Conservation (phyloP, 352 stramenopile species). For the Globisporangium uncinulatum region DNA sequence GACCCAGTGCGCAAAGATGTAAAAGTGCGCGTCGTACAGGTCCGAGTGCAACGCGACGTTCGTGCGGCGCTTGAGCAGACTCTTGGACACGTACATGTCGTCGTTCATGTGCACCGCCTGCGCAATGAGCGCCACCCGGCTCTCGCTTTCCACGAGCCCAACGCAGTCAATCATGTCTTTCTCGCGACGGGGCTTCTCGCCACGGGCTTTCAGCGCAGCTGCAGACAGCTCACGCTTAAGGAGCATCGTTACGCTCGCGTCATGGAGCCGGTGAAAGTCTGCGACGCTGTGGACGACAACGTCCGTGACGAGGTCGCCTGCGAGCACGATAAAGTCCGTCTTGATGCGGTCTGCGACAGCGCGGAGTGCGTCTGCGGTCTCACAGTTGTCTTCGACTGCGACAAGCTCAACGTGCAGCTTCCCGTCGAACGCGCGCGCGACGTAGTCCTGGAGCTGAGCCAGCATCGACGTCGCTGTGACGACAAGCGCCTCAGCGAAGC, state of each 20-base stretch:
- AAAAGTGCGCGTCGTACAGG: slow-evolving; percentile 78
- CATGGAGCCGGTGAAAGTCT: slow-evolving; percentile 78
- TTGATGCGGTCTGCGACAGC: slow-evolving; percentile 73
- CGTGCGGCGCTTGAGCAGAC: slow-evolving; percentile 62
- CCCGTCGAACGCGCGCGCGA: slow-evolving; percentile 71
- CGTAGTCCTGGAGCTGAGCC: slow-evolving; percentile 67
- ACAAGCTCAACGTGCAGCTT: slow-evolving; percentile 76
- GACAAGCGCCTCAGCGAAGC: slow-evolving; percentile 73
- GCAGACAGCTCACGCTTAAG: slow-evolving; percentile 44
- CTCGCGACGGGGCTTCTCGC: slow-evolving; percentile 66
- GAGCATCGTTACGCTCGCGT: slow-evolving; percentile 82
- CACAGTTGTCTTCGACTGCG: slow-evolving; percentile 63
- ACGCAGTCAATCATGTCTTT: slow-evolving; percentile 85
- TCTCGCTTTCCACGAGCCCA: slow-evolving; percentile 55
- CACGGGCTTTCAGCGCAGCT: slow-evolving; percentile 33
- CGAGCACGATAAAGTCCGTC: slow-evolving; percentile 77
- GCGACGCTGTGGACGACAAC: slow-evolving; percentile 76
- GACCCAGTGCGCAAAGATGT: slow-evolving; percentile 85
- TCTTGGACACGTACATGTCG: slow-evolving; percentile 73
- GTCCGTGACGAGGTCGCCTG: slow-evolving; percentile 74
- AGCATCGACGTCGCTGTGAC: slow-evolving; percentile 57
- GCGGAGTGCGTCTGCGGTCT: slow-evolving; percentile 70
- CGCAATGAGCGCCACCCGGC: slow-evolving; percentile 62
- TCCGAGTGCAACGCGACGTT: slow-evolving; percentile 76
- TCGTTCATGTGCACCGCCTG: slow-evolving; percentile 80